Percentiles rank a stretch among this genome's conserved stretches.
Conservation (phyloP, 2,329 filamentous ascomycete genomes). For the Pseudogymnoascus sp. region DNA sequence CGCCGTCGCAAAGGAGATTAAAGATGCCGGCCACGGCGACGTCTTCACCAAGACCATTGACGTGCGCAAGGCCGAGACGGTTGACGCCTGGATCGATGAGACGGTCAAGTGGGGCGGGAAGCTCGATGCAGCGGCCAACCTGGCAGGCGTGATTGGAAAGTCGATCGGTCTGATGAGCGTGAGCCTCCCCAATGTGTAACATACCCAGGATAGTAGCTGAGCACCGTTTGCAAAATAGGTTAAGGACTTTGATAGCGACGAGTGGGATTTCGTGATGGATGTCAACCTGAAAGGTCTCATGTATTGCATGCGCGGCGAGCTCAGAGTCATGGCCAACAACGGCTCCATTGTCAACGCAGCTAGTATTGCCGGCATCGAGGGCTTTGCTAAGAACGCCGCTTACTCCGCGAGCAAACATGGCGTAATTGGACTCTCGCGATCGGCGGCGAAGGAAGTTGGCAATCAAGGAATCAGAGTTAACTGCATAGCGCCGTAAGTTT, state of each 20-base stretch:
- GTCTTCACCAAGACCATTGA: conserved; percentile 29
- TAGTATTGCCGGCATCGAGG: conserved; percentile 37
- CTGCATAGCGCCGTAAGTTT: conserved; percentile 18
- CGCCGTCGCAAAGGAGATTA: conserved; percentile 15
- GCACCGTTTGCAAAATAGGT: conserved; percentile 17
- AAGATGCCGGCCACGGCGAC: background rate
- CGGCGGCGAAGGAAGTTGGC: conserved; percentile 29
- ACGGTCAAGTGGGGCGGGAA: conserved; percentile 33
- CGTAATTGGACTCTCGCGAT: conserved; percentile 30
- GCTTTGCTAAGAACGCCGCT: conserved; percentile 25
- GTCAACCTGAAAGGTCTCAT: conserved; percentile 45
- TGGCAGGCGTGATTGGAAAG: conserved; percentile 33
- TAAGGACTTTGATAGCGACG: conserved; percentile 32
- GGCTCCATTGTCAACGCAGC: conserved; percentile 54
- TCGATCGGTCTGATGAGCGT: conserved; percentile 28
- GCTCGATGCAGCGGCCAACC: conserved; percentile 37
- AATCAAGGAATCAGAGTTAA: conserved; percentile 18
- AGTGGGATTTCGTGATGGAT: conserved; percentile 38
- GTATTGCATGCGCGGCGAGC: conserved; percentile 45
- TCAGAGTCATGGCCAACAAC: conserved; percentile 39
- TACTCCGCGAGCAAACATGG: conserved; percentile 31
- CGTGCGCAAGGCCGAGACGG: conserved; percentile 27
- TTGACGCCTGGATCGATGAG: conserved; percentile 34
- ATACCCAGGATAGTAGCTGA: conserved; percentile 18
- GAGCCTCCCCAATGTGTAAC: conserved; percentile 1